Base-by-base conservation (phyloP, 1,139 yeast species). In the Saccharomyces uvarum region DNA sequence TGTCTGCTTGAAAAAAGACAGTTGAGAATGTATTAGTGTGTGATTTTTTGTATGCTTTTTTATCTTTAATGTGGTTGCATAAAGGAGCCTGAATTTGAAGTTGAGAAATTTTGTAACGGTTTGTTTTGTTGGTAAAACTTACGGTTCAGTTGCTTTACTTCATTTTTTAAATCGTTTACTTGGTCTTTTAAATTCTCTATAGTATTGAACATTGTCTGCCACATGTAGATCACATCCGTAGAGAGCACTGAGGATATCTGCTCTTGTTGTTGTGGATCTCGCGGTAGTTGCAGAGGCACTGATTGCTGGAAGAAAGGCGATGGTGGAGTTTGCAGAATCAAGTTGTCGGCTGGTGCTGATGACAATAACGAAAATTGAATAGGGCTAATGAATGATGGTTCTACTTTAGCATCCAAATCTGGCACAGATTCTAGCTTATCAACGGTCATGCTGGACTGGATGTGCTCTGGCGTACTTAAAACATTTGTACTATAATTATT, bases 161-260 rank as follows among this genome's bases (percentile, higher is more conserved):
- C 59, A 32, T 47, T 49, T 27, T 55, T 54, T 16, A 61, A 47
- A 21, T 52, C 42, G 24, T 56, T 57, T 11, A 59, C 44, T 53
- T 61, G 63, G 33, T 54, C 57, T 49, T 59, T 60, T 47, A 61
- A 54, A 48, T 54, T 56, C 21, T 52, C 33, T 24, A 60, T 49
- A 7, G 55, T 54, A 47, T 52, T 55, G 47, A 53, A 57, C 47
- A 59, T 49, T n/a, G 56, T 53, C 41, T 56, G 57, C 48, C 54
- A 54, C 55, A 57, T 54, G 33, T 31, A 31, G 32, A 29, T 29
- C 32, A 29, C 11, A 29, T 29, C 32, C 32, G 32, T 29, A 29
- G 32, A 11, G 32, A 29, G 32, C 32, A 2, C 32, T 11, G 32
- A 29, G 1, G 32, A 29, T 31, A 31, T 31, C 2, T 31, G 33